Percentiles rank a stretch among this genome's conserved stretches.
These are phyloP conservation scores for Golubevia pallescens DNA, from an alignment of 1,284 basidiomycete species.

Conservation along the genomic window DNA sequence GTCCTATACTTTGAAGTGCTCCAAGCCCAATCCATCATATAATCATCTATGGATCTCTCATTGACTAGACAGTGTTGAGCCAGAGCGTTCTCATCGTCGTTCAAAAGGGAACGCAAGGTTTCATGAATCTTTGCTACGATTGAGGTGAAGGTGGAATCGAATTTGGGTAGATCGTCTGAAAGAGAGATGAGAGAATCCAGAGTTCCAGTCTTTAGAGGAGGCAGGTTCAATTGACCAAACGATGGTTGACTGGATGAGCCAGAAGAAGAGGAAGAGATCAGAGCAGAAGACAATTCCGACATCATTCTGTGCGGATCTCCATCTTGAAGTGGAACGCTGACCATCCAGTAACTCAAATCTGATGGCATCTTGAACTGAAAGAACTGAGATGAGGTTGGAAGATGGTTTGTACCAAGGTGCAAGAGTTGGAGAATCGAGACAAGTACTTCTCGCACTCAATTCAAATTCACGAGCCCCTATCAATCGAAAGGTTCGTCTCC, in stretches of 20 bases:
- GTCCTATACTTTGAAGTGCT: conserved; percentile 84
- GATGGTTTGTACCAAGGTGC: too few relatives aligned
- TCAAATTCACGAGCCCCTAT: too few relatives aligned
- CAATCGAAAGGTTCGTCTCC: too few relatives aligned
- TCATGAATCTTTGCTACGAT: conserved; percentile 92
- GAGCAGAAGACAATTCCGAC: conserved; percentile 1
- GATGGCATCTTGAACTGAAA: too few relatives aligned
- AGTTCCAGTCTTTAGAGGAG: conserved; percentile 80
- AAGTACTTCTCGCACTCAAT: too few relatives aligned
- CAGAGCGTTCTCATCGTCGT: conserved; percentile 84
- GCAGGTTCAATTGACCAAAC: conserved; percentile 39
- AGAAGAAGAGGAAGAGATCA: background rate
- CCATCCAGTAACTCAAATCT: too few relatives aligned
- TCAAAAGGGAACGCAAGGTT: conserved; percentile 85
- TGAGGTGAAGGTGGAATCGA: conserved; percentile 84
- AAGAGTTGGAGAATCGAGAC: too few relatives aligned
- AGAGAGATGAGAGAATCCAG: conserved; percentile 86
- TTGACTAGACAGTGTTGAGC: conserved; percentile 83
- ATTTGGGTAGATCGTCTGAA: conserved; percentile 90
- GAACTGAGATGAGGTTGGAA: too few relatives aligned
- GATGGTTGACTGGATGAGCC: background rate
- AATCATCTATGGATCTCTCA: conserved; percentile 80
- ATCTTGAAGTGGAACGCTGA: background rate
- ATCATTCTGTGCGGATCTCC: conserved; percentile 4
- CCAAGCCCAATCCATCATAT: conserved; percentile 76